Evolutionary conservation across 805 yeast species (phyloP), one percentile per base, ranked within the genome.

Genomic region (Saccharomycopsis microspora): DNA sequence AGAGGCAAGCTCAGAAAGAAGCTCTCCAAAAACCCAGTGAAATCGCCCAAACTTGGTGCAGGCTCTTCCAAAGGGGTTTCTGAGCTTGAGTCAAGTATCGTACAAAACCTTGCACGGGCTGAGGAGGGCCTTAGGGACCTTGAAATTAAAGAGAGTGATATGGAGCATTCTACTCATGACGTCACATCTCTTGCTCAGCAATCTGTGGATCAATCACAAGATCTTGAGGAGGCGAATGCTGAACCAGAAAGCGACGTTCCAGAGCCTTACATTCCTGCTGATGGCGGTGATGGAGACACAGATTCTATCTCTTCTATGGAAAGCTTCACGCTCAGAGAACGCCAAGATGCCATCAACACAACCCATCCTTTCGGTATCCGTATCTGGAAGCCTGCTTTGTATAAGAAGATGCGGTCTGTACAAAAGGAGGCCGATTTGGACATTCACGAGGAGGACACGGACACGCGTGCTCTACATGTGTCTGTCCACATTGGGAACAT

Each of bases 321-420:
- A 62, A 83, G 95, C 4, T 82, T 85, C 60, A 93, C 96, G 4
- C 71, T 90, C 47, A 72, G 93, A 51, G 96, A 89, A 56, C 79
- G 97, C 55, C 98, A 93, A 64, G 89, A 85, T 56, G 98, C 98
- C 10, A 93, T 93, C 60, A 93, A 93, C 60, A 80, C 85, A 45
- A 88, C 97, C 4, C 98, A 93, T 68, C 98, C 98, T 0, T 93
- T 93, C 59, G 98, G 98, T 72, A 90, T 93, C 42, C 82, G 96
- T 63, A 86, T 93, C 57, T 93, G 98, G 98, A 93, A 93, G 60
- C 98, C 98, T 1, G 96, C 97, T 2, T 69, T 93, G 48, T 93
- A 93, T 66, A 93, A 93, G 62, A 93, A 93, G 63, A 75, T 76
- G 50, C 79, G 98, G 58, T 85, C 96, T 3, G 97, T 93, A 33